Base-by-base conservation (phyloP, 345 rosid species). In the Trapa incisa region DNA sequence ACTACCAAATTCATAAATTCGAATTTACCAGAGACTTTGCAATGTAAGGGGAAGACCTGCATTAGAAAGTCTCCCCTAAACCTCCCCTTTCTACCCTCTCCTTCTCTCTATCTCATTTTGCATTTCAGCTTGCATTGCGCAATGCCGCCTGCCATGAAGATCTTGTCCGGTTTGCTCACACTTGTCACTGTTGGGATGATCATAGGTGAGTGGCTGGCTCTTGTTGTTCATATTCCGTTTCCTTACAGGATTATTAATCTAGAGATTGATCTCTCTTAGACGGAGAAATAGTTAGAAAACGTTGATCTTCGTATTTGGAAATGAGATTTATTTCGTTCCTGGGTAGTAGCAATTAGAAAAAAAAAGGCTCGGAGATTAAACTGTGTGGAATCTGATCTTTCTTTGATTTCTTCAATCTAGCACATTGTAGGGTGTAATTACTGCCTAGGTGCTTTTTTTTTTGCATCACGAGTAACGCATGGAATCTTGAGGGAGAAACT, bases 111-210 rank as follows among this genome's bases (percentile, higher is more conserved):
- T 50, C 6, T 17, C 29, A 15, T 15, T 16, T 15, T 29, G 22
- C n/a, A 4, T 50, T 50, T 50, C 5, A 50, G 60, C 35, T 37
- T 53, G 63, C 32, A 36, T 33, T 50, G 63, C 47, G 58, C 72
- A 68, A 85, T 86, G 95, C 89, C 90, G n/a, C 64, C 90, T 60
- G 68, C 82, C 60, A 86, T 86, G 91, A 89, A 78, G 75, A 83
- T 89, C 70, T 83, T 89, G 41, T 75, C 89, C 67, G 96, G 93
- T 45, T 86, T 92, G 64, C 74, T 92, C 45, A 86, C 96, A 48
- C 84, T 92, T 76, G 96, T 92, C 82, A 88, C 96, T 14, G 65
- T 84, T 61, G 98, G 98, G 65, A 92, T 92, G 96, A 86, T 92
- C 71, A 80, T 88, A 75, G 98, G 98, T 92, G 77, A 29, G 72